These are phyloP conservation scores for Micractinium sp. DNA, from an alignment of 139 green algal species.

Conservation along the genomic window DNA sequence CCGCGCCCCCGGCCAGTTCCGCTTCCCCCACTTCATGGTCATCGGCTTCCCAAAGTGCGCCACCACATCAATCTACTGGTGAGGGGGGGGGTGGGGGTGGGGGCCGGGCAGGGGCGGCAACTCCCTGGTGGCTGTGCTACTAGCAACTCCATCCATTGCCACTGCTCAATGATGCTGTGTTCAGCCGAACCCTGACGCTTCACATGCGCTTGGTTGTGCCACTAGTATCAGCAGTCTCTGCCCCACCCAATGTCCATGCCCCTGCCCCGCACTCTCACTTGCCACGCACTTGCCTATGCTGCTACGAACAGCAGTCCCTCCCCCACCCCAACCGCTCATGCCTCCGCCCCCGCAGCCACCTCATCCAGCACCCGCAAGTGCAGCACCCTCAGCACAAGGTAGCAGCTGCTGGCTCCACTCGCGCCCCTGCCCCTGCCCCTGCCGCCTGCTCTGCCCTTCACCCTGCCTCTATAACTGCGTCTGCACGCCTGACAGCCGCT, in stretches of 20 bases:
- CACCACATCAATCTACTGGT: slow-evolving; percentile 29
- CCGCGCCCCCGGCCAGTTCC: slow-evolving; percentile 22
- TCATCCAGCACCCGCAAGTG: slow-evolving; percentile 34
- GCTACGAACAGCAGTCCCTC: background rate
- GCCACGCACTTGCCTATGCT: background rate
- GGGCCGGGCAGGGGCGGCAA: no score
- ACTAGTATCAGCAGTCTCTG: no score
- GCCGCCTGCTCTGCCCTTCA: no score
- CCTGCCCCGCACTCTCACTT: background rate
- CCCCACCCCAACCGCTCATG: background rate
- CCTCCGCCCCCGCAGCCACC: background rate
- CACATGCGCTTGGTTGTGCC: background rate
- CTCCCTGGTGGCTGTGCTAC: no score
- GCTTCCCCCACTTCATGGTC: slow-evolving; percentile 23
- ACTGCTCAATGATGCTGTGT: no score
- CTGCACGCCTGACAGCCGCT: background rate
- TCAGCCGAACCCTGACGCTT: no score
- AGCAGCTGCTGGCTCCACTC: no score
- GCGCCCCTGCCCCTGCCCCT: no score
- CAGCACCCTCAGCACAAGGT: slow-evolving; percentile 13
- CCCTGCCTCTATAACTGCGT: background rate
- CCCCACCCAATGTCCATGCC: no score
- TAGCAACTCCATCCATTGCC: no score
- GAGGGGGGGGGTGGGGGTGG: background rate
- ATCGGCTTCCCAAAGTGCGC: slow-evolving; percentile 31